phyloP scores from a whole-genome alignment of 495 filamentous ascomycete genomes.

The Penicillium waksmanii region DNA sequence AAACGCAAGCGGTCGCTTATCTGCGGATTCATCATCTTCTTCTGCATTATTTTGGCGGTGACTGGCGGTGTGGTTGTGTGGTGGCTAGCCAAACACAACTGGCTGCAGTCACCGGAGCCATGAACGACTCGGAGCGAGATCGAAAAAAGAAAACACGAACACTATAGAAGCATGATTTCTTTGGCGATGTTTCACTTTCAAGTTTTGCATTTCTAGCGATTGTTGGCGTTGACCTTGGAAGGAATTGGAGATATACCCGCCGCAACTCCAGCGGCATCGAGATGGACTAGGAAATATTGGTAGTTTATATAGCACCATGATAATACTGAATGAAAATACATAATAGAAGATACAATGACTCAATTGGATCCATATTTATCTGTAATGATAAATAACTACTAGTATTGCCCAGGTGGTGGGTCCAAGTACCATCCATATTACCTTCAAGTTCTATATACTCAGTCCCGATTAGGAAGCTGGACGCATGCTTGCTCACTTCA shows the following conservation, averaged over 20 bases:
- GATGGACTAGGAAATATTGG: not conserved
- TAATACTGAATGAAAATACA: not conserved
- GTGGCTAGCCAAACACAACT: slow-evolving; percentile 46
- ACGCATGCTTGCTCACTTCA: not conserved
- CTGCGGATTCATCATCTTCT: slow-evolving; percentile 40
- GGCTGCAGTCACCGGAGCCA: slow-evolving; percentile 34
- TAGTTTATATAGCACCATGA: not conserved
- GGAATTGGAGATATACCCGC: slow-evolving; percentile 32
- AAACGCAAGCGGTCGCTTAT: slow-evolving; percentile 39
- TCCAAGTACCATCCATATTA: no score
- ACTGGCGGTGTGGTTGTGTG: slow-evolving; percentile 38
- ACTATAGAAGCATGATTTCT: not conserved
- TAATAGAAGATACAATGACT: not conserved
- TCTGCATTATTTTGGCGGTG: slow-evolving; percentile 31
- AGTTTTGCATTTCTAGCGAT: slow-evolving; percentile 2
- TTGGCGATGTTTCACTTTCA: no score
- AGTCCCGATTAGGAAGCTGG: not conserved
- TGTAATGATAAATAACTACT: no score
- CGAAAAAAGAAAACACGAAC: not conserved
- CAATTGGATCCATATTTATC: not conserved
- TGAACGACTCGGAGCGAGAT: not conserved
- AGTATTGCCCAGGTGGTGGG: no score
- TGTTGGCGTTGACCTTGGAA: not conserved
- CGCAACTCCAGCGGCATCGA: slow-evolving; percentile 28
- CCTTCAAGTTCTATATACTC: no score